Conservation (phyloP, 768 basidiomycete genomes). For the Punctularia strigosozonata region DNA sequence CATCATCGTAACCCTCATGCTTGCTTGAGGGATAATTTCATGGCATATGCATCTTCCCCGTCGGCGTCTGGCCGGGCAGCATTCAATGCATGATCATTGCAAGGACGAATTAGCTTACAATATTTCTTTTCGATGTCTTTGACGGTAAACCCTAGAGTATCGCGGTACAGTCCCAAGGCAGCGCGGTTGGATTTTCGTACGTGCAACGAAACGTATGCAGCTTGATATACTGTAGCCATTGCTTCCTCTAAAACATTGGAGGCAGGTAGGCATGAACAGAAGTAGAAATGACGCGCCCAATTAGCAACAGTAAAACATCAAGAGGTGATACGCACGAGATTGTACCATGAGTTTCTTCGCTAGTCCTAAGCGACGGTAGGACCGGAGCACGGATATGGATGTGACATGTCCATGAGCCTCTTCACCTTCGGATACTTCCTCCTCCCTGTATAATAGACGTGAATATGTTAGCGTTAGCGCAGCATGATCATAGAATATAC, state of each 20-base stretch:
- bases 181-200: constrained; percentile 94
- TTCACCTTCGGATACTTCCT: constrained; percentile 42
- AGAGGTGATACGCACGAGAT: constrained; percentile 51
- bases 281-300: neutral
- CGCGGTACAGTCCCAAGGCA: constrained; percentile 78
- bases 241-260: constrained; percentile 55
- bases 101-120: constrained; percentile 41
- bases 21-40: constrained; percentile 67
- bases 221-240: constrained; percentile 82
- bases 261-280: neutral
- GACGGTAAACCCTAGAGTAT: constrained; percentile 83
- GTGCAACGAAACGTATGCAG: constrained; percentile 76
- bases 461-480: neutral
- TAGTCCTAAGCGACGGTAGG: constrained; percentile 82
- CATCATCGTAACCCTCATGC: too few species aligned
- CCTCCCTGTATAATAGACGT: constrained; percentile 40
- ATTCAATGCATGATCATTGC: neutral
- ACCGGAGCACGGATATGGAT: constrained; percentile 87
- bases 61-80: constrained; percentile 61
- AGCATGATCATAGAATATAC: neutral
- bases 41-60: constrained; percentile 90
- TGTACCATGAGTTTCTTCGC: constrained; percentile 92
- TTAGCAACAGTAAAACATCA: too few species aligned
- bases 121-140: constrained; percentile 82
- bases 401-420: constrained; percentile 87